phyloP scores from a whole-genome alignment of 495 filamentous ascomycete genomes.

The Hypoxylon cercidicola region DNA sequence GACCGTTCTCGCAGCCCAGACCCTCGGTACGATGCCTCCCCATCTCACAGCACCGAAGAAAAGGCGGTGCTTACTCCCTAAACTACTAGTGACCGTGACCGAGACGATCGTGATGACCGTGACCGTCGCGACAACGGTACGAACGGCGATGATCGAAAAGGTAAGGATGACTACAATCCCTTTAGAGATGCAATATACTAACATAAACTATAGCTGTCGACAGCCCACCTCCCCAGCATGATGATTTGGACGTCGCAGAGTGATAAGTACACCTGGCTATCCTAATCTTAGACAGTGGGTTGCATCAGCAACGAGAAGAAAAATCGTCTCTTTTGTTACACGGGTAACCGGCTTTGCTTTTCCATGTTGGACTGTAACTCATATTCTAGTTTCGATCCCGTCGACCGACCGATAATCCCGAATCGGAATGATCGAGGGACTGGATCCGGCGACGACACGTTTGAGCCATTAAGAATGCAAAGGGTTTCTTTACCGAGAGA shows the following conservation, averaged over 20 bases:
- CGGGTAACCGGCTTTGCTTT: slow-evolving; percentile 48
- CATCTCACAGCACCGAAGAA: neutral
- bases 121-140: slow-evolving; percentile 71
- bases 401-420: slow-evolving; percentile 27
- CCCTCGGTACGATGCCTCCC: slow-evolving; percentile 66
- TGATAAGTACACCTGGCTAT: slow-evolving; percentile 51
- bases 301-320: slow-evolving; percentile 30
- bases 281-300: slow-evolving; percentile 25
- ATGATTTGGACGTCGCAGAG: slow-evolving; percentile 97
- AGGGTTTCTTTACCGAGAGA: slow-evolving; percentile 13
- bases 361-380: slow-evolving; percentile 40
- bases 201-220: slow-evolving; percentile 65
- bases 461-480: slow-evolving; percentile 13
- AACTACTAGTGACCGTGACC: slow-evolving; percentile 60
- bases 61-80: slow-evolving; percentile 22
- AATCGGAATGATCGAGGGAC: slow-evolving; percentile 18
- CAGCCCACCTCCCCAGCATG: slow-evolving; percentile 84
- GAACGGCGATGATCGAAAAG: slow-evolving; percentile 89
- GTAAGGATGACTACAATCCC: slow-evolving; percentile 59
- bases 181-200: slow-evolving; percentile 33
- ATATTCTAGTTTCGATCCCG: slow-evolving; percentile 51
- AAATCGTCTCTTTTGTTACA: slow-evolving; percentile 31
- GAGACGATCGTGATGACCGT: slow-evolving; percentile 67
- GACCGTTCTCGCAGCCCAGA: slow-evolving; percentile 82
- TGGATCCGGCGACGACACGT: slow-evolving; percentile 25